A percentile compares a stretch with the other conserved stretches of the same genome.
These are phyloP conservation scores for Leccinum subrobustum DNA, from an alignment of 1,284 basidiomycete species.

Conservation along the genomic window DNA sequence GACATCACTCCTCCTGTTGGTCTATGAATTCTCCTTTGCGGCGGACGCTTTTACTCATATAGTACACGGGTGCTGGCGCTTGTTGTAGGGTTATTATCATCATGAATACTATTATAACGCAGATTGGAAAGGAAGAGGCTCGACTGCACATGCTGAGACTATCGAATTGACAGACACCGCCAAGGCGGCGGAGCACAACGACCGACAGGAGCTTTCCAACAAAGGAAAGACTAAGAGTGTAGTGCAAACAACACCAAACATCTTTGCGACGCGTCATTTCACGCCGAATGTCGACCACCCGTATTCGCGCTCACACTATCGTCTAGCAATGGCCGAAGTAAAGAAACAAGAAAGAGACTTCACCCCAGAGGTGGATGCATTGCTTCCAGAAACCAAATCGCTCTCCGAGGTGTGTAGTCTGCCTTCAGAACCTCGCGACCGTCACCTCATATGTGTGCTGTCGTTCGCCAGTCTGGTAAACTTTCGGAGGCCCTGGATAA, in stretches of 20 bases:
- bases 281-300: constrained; percentile 36
- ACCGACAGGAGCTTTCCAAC: constrained; percentile 24
- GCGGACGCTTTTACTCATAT: constrained; percentile 44
- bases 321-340: constrained; percentile 65
- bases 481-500: constrained; percentile 88
- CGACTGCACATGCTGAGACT: constrained; percentile 13
- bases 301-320: constrained; percentile 36
- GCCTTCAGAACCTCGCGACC: neutral
- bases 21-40: constrained; percentile 45
- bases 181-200: neutral
- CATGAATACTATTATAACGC: constrained; percentile 37
- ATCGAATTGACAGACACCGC: neutral
- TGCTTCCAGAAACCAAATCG: constrained; percentile 55
- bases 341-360: constrained; percentile 81
- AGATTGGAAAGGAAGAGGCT: constrained; percentile 25
- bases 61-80: constrained; percentile 44
- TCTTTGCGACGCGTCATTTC: constrained; percentile 69
- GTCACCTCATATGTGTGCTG: neutral
- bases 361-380: constrained; percentile 64
- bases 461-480: constrained; percentile 58
- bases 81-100: constrained; percentile 41
- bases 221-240: constrained; percentile 15
- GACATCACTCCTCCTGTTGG: constrained; percentile 45
- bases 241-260: constrained; percentile 40
- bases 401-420: constrained; percentile 50